Percentiles rank a stretch among this genome's conserved stretches.
phyloP scores from a whole-genome alignment of 495 filamentous ascomycete genomes.

The Penicillium soppii region DNA sequence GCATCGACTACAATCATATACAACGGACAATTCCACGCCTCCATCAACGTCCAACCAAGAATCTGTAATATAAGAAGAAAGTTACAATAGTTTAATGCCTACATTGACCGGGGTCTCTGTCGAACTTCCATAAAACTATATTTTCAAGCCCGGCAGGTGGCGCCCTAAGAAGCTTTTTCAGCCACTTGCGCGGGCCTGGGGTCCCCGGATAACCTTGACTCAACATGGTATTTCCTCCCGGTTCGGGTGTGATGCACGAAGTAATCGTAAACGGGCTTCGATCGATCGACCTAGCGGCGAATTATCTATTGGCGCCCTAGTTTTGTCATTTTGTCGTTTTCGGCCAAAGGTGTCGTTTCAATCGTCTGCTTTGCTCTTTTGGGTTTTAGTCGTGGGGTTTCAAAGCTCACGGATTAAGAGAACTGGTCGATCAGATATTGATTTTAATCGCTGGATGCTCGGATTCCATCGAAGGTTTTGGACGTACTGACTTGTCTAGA shows the following conservation, averaged over 20 bases:
- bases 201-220: constrained; percentile 18
- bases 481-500: no score
- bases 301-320: background rate
- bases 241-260: background rate
- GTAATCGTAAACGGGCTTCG: background rate
- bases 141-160: constrained; percentile 11
- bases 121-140: background rate
- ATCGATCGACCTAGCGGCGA: background rate
- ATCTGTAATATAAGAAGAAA: background rate
- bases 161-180: constrained; percentile 21
- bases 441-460: no score
- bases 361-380: no score
- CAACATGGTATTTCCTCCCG: constrained; percentile 4
- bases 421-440: no score
- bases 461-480: no score
- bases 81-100: constrained; percentile 3
- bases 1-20: background rate
- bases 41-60: background rate
- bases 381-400: no score
- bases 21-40: background rate
- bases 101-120: background rate
- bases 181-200: constrained; percentile 19
- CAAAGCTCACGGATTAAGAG: no score
- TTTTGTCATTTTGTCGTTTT: no score
- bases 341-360: no score